Evolutionary conservation across 345 rosid genomes (phyloP).

Genomic region (Citrus maxima): DNA sequence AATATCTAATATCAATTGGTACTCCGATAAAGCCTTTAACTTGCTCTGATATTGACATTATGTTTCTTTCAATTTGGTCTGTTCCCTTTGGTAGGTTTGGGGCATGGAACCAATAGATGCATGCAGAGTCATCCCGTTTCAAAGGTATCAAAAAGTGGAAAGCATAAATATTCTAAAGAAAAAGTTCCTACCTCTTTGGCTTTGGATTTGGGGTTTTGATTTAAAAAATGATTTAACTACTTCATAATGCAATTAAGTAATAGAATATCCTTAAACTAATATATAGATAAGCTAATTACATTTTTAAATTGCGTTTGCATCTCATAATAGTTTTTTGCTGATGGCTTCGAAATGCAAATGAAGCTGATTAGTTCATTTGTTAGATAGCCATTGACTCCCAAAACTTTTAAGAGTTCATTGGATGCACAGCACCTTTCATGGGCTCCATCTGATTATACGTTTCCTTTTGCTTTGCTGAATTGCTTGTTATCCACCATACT

Average conservation of each 20-base stretch:
- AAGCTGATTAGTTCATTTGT: not conserved
- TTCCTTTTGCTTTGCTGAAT: not conserved
- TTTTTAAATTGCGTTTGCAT: not conserved
- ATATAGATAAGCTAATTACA: not conserved
- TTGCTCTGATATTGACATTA: not conserved
- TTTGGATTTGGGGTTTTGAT: not conserved
- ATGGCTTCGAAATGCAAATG: not conserved
- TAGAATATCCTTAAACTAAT: not conserved
- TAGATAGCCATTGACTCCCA: not conserved
- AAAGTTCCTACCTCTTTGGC: conserved; percentile 22
- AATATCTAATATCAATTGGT: not conserved
- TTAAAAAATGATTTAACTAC: not conserved
- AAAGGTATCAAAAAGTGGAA: not conserved
- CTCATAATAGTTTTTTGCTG: not conserved
- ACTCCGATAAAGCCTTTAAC: not conserved
- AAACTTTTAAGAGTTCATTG: not conserved
- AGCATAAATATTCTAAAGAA: conserved; percentile 17
- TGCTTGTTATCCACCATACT: not conserved
- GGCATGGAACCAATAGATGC: conserved; percentile 18
- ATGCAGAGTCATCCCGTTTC: conserved; percentile 14
- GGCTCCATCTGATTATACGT: not conserved
- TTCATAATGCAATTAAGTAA: not conserved
- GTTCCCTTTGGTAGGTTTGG: conserved; percentile 7
- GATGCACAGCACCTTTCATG: not conserved
- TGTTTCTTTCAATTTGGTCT: conserved; percentile 16